phyloP scores from a whole-genome alignment of 768 basidiomycete genomes.

The Kwoniella sp. region DNA sequence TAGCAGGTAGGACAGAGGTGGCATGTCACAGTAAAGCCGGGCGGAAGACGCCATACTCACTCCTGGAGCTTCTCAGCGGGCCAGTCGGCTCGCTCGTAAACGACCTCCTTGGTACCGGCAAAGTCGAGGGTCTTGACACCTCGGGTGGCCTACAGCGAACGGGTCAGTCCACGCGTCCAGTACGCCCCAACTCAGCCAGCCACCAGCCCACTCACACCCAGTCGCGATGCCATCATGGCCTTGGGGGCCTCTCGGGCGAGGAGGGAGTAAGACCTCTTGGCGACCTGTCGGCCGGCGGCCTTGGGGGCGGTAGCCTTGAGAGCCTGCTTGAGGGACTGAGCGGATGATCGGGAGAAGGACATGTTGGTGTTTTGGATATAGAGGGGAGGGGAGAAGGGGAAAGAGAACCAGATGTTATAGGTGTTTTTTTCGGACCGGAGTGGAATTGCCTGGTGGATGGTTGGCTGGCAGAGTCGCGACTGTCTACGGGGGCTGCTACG shows the following conservation, averaged over 20 bases:
- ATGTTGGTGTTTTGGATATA: constrained; percentile 28
- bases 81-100: constrained; percentile 97
- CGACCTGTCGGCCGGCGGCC: constrained; percentile 28
- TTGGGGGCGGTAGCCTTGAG: constrained; percentile 35
- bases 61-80: constrained; percentile 95
- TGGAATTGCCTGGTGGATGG: too few relatives aligned
- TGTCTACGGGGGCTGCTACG: too few relatives aligned
- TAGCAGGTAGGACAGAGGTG: too few relatives aligned
- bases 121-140: constrained; percentile 95
- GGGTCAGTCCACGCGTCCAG: too few relatives aligned
- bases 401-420: neutral
- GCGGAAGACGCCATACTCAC: too few relatives aligned
- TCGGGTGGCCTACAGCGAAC: constrained; percentile 56
- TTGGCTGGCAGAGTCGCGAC: too few relatives aligned
- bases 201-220: constrained; percentile 39
- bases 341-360: constrained; percentile 48
- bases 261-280: constrained; percentile 48
- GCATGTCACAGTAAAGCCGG: too few relatives aligned
- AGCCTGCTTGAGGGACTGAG: constrained; percentile 45
- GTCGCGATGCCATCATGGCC: constrained; percentile 34
- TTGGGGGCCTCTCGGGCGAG: constrained; percentile 42
- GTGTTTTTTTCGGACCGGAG: neutral
- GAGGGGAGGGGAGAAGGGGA: neutral
- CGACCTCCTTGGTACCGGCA: constrained; percentile 85
- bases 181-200: neutral